Evolutionary conservation across 2,329 filamentous ascomycete genomes (phyloP).

Genomic region (Colletotrichum siamense): DNA sequence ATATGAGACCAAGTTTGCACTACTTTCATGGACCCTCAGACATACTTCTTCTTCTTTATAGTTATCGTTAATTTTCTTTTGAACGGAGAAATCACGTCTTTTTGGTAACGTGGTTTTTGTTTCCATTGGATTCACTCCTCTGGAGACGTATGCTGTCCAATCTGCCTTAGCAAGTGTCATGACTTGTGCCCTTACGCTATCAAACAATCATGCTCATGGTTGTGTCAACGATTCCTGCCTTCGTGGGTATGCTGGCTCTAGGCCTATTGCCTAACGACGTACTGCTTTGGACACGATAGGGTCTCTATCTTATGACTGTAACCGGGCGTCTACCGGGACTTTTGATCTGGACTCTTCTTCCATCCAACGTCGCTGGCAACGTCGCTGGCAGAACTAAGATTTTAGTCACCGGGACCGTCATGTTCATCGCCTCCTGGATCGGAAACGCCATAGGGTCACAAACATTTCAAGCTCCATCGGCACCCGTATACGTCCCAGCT

Average conservation of each 20-base stretch:
- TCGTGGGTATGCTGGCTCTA: background rate
- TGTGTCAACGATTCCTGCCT: background rate
- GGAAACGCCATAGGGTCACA: background rate
- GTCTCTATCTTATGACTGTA: background rate
- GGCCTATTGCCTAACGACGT: background rate
- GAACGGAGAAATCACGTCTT: background rate
- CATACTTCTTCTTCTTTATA: background rate
- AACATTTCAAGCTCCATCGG: background rate
- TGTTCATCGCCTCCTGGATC: background rate
- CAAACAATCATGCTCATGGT: background rate
- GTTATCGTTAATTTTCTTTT: background rate
- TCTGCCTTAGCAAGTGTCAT: accelerated
- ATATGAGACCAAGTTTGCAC: accelerated
- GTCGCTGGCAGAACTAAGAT: background rate
- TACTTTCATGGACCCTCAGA: background rate
- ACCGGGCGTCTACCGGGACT: background rate
- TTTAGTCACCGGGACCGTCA: background rate
- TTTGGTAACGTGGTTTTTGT: background rate
- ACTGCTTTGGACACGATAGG: background rate
- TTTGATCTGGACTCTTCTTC: background rate
- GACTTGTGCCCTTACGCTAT: accelerated
- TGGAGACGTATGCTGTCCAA: background rate
- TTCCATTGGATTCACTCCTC: background rate
- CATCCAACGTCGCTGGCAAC: background rate
- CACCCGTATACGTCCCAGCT: background rate